Percentiles rank a stretch among this genome's conserved stretches.
Conservation (phyloP, 1,284 basidiomycete species). For the Wolfiporia cocos region DNA sequence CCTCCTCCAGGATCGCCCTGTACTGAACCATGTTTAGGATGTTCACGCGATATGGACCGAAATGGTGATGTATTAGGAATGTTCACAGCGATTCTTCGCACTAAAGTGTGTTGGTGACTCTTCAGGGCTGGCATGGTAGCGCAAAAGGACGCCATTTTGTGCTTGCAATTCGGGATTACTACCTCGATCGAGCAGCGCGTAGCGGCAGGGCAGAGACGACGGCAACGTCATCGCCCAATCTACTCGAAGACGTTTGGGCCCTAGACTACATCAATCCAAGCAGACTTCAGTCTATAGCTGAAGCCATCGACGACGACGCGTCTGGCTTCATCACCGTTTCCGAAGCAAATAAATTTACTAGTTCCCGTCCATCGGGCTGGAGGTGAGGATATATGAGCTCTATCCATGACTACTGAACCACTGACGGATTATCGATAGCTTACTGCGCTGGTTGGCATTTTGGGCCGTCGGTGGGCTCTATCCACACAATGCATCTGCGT, state of each 20-base stretch:
- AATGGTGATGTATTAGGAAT: too few relatives aligned
- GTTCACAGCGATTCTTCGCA: too few relatives aligned
- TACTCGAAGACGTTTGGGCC: conserved; percentile 31
- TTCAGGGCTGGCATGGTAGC: conserved; percentile 29
- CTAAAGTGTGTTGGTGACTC: too few relatives aligned
- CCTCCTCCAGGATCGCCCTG: too few relatives aligned
- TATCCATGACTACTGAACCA: too few relatives aligned
- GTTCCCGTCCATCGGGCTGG: conserved; percentile 16
- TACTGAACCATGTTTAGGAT: too few relatives aligned
- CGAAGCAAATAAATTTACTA: conserved; percentile 41
- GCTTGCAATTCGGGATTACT: conserved; percentile 30
- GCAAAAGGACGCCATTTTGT: conserved; percentile 31
- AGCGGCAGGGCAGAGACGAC: conserved; percentile 1
- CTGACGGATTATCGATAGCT: conserved; percentile 20
- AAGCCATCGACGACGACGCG: conserved; percentile 44
- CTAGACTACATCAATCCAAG: conserved; percentile 34
- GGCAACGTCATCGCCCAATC: conserved; percentile 2
- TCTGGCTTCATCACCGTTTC: conserved; percentile 41
- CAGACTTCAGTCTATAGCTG: conserved; percentile 36
- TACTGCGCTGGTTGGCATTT: conserved; percentile 39
- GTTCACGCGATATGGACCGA: too few relatives aligned
- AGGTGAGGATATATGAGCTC: conserved; percentile 27
- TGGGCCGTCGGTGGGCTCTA: conserved; percentile 35
- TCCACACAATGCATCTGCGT: too few relatives aligned
- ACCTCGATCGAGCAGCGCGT: conserved; percentile 18